Conservation (phyloP, 805 yeast species). For the Brettanomyces naardenensis region DNA sequence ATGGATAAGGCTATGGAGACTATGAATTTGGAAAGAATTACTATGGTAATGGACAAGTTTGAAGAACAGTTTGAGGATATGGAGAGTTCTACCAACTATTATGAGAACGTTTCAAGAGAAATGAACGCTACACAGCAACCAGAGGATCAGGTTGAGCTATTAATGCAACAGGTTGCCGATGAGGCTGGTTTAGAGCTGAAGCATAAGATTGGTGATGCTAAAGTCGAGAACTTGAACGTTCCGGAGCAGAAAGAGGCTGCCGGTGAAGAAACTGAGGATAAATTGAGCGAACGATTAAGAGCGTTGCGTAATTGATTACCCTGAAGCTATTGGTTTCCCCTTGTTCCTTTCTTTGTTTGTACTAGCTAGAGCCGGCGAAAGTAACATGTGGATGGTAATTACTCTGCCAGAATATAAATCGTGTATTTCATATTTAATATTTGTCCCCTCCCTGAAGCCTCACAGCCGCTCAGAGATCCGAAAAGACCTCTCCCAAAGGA, state of each 20-base stretch:
- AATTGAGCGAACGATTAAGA: conserved; percentile 76
- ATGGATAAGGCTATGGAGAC: conserved; percentile 95
- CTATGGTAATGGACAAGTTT: conserved; percentile 94
- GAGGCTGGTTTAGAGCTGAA: conserved; percentile 93
- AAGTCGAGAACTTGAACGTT: conserved; percentile 36
- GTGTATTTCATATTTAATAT: too few species aligned
- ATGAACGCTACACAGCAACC: conserved; percentile 88
- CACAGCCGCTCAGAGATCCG: too few species aligned
- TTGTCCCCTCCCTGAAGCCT: too few species aligned
- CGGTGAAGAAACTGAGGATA: conserved; percentile 67
- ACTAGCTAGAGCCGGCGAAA: too few species aligned
- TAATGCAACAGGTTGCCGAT: conserved; percentile 90
- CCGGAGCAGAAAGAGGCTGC: conserved; percentile 21
- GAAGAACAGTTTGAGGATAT: conserved; percentile 94
- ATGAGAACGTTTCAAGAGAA: conserved; percentile 82
- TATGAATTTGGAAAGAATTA: conserved; percentile 90
- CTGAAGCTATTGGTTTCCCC: too few species aligned
- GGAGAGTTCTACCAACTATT: conserved; percentile 88
- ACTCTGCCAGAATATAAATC: too few species aligned
- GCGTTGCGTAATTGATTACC: conserved; percentile 55
- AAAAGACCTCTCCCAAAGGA: too few species aligned
- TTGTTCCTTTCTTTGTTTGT: too few species aligned
- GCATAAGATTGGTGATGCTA: conserved; percentile 66
- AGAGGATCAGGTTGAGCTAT: conserved; percentile 87
- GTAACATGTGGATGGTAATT: too few species aligned